phyloP scores from a whole-genome alignment of 495 filamentous ascomycete genomes.

The Articulospora tetracladia region DNA sequence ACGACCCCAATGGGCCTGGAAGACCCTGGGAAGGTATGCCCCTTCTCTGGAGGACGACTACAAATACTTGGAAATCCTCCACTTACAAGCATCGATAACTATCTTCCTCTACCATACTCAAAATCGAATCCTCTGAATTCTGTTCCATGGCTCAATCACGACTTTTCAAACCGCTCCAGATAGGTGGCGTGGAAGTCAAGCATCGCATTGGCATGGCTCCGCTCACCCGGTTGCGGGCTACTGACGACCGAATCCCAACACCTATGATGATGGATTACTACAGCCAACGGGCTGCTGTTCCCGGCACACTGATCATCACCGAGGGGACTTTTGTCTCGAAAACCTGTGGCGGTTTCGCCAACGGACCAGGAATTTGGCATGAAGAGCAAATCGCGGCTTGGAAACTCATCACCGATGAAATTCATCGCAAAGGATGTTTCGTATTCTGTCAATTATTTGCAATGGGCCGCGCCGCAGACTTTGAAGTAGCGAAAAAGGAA shows the following conservation, averaged over 20 bases:
- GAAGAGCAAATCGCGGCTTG: constrained; percentile 57
- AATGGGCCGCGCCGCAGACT: constrained; percentile 52
- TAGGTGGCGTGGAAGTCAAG: constrained; percentile 31
- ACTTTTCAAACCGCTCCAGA: constrained; percentile 36
- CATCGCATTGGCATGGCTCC: constrained; percentile 41
- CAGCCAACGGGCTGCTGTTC: constrained; percentile 24
- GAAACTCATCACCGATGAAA: constrained; percentile 57
- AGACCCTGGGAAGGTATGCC: background rate
- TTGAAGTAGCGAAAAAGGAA: constrained; percentile 33
- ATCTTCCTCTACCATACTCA: background rate
- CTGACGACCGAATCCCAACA: constrained; percentile 13
- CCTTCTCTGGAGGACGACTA: background rate
- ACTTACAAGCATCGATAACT: background rate
- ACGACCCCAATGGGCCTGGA: constrained; percentile 9
- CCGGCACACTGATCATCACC: constrained; percentile 58
- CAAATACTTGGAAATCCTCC: background rate
- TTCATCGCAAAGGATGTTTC: constrained; percentile 59
- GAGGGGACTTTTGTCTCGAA: constrained; percentile 62
- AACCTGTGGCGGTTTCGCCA: constrained; percentile 42
- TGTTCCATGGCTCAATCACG: constrained; percentile 56
- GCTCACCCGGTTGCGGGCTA: constrained; percentile 37
- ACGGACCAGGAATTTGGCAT: constrained; percentile 61
- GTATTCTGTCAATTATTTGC: constrained; percentile 68
- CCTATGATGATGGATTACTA: constrained; percentile 52
- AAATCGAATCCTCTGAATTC: constrained; percentile 33